Evolutionary conservation across 495 filamentous ascomycete genomes (phyloP), one percentile per base, ranked within the genome.

Genomic region (Aspergillus nanangensis): DNA sequence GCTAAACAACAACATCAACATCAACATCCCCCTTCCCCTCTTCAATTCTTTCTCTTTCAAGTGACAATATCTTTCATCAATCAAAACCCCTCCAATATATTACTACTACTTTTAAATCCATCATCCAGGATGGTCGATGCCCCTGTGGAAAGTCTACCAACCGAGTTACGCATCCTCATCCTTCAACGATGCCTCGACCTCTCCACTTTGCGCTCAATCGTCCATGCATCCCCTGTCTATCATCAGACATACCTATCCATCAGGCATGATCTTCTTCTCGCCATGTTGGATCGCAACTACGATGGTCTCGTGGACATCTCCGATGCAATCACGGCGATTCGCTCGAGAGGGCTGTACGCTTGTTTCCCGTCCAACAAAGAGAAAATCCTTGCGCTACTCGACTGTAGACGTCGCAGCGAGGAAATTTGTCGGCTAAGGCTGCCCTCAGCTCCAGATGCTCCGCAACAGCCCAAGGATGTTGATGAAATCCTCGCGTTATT

Each of bases 71-170:
- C n/a, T n/a, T n/a, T n/a, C n/a, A n/a, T n/a, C n/a, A n/a, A n/a
- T n/a, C n/a, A n/a, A n/a, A n/a, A n/a, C n/a, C n/a, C n/a, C n/a
- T n/a, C n/a, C n/a, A n/a, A n/a, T n/a, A n/a, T n/a, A n/a, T n/a
- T n/a, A n/a, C n/a, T n/a, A n/a, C n/a, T n/a, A n/a, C n/a, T n/a
- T n/a, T n/a, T n/a, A n/a, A n/a, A n/a, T n/a, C n/a, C n/a, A n/a
- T n/a, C n/a, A n/a, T n/a, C n/a, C n/a, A n/a, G n/a, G n/a, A n/a
- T n/a, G n/a, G n/a, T n/a, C n/a, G n/a, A n/a, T n/a, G n/a, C n/a
- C n/a, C n/a, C 41, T 5, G 49, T 61, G 4, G 57, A 61, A 14
- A 46, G 46, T 50, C 42, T 61, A 25, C 57, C 57, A 13, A 19
- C 27, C 1, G 57, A 61, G 48, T 41, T 61, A 3, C 43, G 45